These are phyloP conservation scores for Cladorrhinum sp. DNA, from an alignment of 2,329 filamentous ascomycete species.

Conservation along the genomic window DNA sequence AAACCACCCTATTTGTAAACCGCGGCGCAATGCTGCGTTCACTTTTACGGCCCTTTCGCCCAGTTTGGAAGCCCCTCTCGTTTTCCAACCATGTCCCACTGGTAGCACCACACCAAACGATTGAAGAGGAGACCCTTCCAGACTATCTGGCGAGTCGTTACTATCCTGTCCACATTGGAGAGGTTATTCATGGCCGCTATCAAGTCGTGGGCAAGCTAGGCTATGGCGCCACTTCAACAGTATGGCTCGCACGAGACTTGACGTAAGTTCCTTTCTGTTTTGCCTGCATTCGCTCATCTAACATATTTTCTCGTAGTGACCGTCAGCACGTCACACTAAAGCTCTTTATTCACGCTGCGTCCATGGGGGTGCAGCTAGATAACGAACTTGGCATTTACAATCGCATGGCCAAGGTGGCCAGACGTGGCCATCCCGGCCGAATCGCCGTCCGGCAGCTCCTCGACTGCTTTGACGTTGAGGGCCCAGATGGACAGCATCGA, in stretches of 20 bases:
- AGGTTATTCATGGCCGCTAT: constrained; percentile 19
- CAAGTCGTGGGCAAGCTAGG: constrained; percentile 27
- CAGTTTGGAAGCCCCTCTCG: neutral
- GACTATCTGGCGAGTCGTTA: constrained; percentile 18
- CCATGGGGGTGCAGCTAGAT: neutral
- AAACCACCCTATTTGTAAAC: too few species aligned
- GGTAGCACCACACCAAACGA: constrained; percentile 7
- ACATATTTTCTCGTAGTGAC: neutral
- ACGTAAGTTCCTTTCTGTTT: constrained; percentile 17
- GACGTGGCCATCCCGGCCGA: constrained; percentile 30
- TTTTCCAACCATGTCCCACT: constrained; percentile 12
- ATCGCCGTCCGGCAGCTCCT: constrained; percentile 32
- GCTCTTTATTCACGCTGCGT: neutral
- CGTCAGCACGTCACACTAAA: neutral
- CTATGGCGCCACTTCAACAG: constrained; percentile 25
- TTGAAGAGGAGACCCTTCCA: constrained; percentile 25
- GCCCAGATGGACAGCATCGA: constrained; percentile 31
- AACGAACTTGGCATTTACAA: constrained; percentile 26
- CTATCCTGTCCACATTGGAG: constrained; percentile 24
- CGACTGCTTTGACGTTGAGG: constrained; percentile 31
- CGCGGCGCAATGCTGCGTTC: neutral
- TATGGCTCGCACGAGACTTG: constrained; percentile 26
- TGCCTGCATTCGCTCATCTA: neutral
- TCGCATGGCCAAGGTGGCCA: constrained; percentile 17
- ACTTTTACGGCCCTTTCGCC: neutral